These are phyloP conservation scores for Saturnispora bothae DNA, from an alignment of 805 yeast genomes.

Conservation along the genomic window DNA sequence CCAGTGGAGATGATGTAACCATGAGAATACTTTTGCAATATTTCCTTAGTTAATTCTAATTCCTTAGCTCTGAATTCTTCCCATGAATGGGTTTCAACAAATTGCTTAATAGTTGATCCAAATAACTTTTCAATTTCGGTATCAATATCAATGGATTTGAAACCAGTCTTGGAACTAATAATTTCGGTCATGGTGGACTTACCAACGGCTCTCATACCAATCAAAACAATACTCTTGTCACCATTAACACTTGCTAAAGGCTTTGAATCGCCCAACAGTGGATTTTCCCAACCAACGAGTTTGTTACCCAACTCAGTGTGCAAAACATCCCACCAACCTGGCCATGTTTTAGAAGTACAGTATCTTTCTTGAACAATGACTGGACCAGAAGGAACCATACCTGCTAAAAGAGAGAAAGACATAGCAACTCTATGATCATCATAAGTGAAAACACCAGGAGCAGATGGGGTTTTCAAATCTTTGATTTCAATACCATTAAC, in stretches of 20 bases:
- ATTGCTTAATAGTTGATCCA: constrained; percentile 45
- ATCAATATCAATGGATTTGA: constrained; percentile 69
- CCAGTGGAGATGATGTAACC: constrained; percentile 84
- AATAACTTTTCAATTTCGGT: constrained; percentile 47
- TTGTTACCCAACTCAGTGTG: constrained; percentile 54
- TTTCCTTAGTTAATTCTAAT: constrained; percentile 40
- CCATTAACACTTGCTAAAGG: constrained; percentile 26
- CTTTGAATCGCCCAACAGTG: constrained; percentile 12
- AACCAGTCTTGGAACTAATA: constrained; percentile 61
- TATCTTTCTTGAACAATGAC: constrained; percentile 76
- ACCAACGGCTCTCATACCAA: constrained; percentile 99
- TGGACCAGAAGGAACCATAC: constrained; percentile 40
- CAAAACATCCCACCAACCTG: constrained; percentile 98
- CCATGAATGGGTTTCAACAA: constrained; percentile 68
- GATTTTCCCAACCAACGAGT: constrained; percentile 59
- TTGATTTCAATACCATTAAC: constrained; percentile 56
- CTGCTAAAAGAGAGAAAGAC: constrained; percentile 87
- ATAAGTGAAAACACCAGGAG: constrained; percentile 60
- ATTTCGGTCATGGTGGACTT: constrained; percentile 78
- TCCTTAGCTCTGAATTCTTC: constrained; percentile 72
- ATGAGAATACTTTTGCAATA: constrained; percentile 29
- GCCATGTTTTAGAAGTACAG: constrained; percentile 98
- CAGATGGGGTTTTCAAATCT: constrained; percentile 45
- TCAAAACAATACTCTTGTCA: constrained; percentile 55
- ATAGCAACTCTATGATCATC: constrained; percentile 98